A percentile compares a stretch with the other conserved stretches of the same genome.
Conservation (phyloP, 768 basidiomycete genomes). For the Harrya chromipes region DNA sequence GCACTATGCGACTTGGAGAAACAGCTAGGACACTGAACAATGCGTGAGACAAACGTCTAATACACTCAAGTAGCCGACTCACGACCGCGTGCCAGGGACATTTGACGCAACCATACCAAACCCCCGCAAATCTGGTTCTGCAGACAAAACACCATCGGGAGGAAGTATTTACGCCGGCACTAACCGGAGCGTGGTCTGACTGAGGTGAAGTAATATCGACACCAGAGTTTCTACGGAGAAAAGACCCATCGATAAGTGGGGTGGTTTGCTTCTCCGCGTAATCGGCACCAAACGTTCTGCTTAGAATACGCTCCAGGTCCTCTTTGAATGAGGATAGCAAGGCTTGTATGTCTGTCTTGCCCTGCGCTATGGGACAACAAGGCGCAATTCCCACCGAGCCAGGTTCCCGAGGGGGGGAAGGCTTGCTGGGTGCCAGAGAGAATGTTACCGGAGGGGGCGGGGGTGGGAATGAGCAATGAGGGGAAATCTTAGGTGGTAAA, state of each 20-base stretch:
- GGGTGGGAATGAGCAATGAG: background rate
- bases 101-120: slow-evolving; percentile 32
- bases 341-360: slow-evolving; percentile 46
- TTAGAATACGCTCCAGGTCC: slow-evolving; percentile 49
- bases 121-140: slow-evolving; percentile 21
- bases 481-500: slow-evolving; percentile 3
- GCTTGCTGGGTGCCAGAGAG: background rate
- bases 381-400: background rate
- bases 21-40: slow-evolving; percentile 24
- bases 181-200: background rate
- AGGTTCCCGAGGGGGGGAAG: background rate
- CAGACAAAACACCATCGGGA: slow-evolving; percentile 32
- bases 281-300: slow-evolving; percentile 32
- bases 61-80: slow-evolving; percentile 7
- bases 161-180: background rate
- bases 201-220: background rate
- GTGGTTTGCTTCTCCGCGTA: background rate
- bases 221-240: background rate
- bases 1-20: slow-evolving; percentile 26
- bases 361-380: slow-evolving; percentile 46
- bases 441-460: slow-evolving; percentile 1
- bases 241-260: background rate
- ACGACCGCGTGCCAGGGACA: slow-evolving; percentile 32
- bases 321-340: slow-evolving; percentile 51
- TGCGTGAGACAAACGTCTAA: slow-evolving; percentile 6